Percentiles rank a stretch among this genome's conserved stretches.
phyloP scores from a whole-genome alignment of 139 green algal species.

The Axilococcus clingmanii region DNA sequence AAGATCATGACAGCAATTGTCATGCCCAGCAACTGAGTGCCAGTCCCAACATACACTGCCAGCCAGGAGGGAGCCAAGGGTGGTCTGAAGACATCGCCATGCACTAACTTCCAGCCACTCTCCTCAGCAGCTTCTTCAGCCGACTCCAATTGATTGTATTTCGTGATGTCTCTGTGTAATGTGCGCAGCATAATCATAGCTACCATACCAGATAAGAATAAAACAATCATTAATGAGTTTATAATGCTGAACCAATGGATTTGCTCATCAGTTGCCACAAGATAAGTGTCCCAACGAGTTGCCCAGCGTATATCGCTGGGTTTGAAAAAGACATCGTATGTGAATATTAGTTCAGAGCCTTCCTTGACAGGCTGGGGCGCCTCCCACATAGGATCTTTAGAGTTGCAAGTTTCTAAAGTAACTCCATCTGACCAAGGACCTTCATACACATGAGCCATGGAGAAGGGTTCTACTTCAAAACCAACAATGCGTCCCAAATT shows the following conservation, averaged over 20 bases:
- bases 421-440: slow-evolving; percentile 26
- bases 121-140: slow-evolving; percentile 89
- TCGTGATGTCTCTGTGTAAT: slow-evolving; percentile 87
- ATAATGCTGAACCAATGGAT: slow-evolving; percentile 99
- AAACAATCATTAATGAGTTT: slow-evolving; percentile 98
- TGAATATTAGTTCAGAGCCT: slow-evolving; percentile 89
- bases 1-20: slow-evolving; percentile 90
- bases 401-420: slow-evolving; percentile 40
- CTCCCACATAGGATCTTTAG: slow-evolving; percentile 65
- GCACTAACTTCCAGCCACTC: slow-evolving; percentile 96
- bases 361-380: slow-evolving; percentile 68
- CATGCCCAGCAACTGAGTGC: slow-evolving; percentile 91
- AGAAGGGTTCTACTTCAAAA: slow-evolving; percentile 88
- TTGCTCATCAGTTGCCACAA: slow-evolving; percentile 91
- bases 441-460: slow-evolving; percentile 86
- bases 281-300: slow-evolving; percentile 96
- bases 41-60: slow-evolving; percentile 83
- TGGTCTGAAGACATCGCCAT: slow-evolving; percentile 97
- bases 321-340: slow-evolving; percentile 82
- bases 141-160: slow-evolving; percentile 95
- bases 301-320: slow-evolving; percentile 86
- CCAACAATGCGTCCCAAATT: slow-evolving; percentile 86
- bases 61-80: slow-evolving; percentile 62
- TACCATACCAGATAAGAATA: slow-evolving; percentile 97
- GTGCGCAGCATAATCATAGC: slow-evolving; percentile 99